Conservation (phyloP, 495 filamentous ascomycete genomes). For the Daldinia concentrica region DNA sequence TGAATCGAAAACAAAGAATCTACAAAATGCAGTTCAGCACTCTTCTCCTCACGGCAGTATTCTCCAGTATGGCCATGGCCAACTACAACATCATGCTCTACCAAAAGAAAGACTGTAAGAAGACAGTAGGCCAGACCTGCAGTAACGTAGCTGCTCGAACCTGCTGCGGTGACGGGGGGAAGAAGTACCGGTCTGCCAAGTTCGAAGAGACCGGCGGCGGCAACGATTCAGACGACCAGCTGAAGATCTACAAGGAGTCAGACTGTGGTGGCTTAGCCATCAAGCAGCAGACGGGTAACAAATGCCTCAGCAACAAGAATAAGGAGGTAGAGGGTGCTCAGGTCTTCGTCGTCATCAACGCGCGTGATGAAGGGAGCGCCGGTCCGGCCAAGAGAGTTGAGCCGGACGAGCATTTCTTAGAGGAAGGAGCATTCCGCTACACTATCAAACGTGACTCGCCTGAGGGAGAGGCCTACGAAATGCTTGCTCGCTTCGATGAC, state of each 20-base stretch:
- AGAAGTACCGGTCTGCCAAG: slow-evolving; percentile 13
- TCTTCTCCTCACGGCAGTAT: neutral
- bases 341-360: slow-evolving; percentile 9
- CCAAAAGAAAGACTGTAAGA: neutral
- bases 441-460: slow-evolving; percentile 4
- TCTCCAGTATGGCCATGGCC: slow-evolving; percentile 3
- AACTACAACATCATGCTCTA: slow-evolving; percentile 15
- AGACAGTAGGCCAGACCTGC: slow-evolving; percentile 1
- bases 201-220: neutral
- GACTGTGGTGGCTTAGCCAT: neutral
- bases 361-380: neutral
- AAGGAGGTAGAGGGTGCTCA: neutral
- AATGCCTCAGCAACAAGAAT: slow-evolving; percentile 6
- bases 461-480: neutral
- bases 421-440: slow-evolving; percentile 1
- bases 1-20: neutral
- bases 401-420: slow-evolving; percentile 7
- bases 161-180: slow-evolving; percentile 2
- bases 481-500: neutral
- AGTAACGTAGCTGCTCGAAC: neutral
- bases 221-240: neutral
- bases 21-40: slow-evolving; percentile 13
- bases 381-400: neutral
- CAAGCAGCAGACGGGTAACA: slow-evolving; percentile 2
- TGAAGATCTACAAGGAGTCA: slow-evolving; percentile 6